Base-by-base conservation (phyloP, 495 filamentous ascomycete genomes). In the Amniculicola lignicola region DNA sequence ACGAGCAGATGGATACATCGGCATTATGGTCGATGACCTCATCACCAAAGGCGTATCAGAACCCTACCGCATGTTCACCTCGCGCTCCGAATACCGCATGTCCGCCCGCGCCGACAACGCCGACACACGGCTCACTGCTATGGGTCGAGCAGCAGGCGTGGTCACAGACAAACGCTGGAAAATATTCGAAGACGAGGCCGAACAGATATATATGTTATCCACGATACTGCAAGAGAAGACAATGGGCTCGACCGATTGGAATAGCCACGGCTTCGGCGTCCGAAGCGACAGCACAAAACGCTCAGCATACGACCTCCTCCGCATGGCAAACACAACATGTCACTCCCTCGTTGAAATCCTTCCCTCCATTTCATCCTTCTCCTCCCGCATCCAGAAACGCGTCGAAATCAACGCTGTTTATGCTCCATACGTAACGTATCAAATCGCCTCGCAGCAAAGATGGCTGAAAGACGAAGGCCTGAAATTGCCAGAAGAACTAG, bases 61-160 rank as follows among this genome's bases (percentile, higher is more conserved):
- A 71, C 93, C 93, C 0, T 98, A 98, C 73, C 83, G 93, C 56
- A 97, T 98, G 94, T 98, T 98, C 76, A 97, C 93, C 6, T 89
- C 89, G 15, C 85, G 93, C 51, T 91, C 84, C 73, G 93, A 98
- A 70, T 98, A 94, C 74, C 88, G 93, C 42, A 90, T 98, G 78
- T 86, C 83, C 27, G 82, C 88, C 7, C 84, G 93, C 47, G 81
- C 91, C 43, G 93, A 98, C 74, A 97, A 98, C 68, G 93, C 93
- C 35, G 93, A 98, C 71, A 65, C 84, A 3, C 85, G 93, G 6
- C 81, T 98, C 18, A 97, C 94, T 3, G 78, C 79, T 5, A 82
- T 82, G 67, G 93, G 90, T 12, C 82, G 86, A 44, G 73, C 75
- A 0, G 87, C 84, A 47, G 90, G 93, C 46, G 80, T 92, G 28